phyloP scores from a whole-genome alignment of 768 basidiomycete genomes.

The Melanogaster broomeanus region DNA sequence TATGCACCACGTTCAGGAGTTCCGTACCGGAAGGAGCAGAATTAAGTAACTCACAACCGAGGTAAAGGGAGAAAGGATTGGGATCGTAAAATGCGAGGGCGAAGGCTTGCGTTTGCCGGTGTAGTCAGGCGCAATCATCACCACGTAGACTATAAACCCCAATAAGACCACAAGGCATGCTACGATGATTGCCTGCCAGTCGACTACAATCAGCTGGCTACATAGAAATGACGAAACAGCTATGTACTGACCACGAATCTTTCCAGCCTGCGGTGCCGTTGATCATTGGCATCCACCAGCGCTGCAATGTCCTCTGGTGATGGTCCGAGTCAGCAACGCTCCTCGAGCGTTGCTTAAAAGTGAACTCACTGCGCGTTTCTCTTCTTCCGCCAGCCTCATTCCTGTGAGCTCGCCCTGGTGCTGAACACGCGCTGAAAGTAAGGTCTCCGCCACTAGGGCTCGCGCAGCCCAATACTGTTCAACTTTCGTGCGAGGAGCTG shows the following conservation, averaged over 20 bases:
- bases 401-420: slow-evolving; percentile 53
- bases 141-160: slow-evolving; percentile 19
- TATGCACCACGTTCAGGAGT: background rate
- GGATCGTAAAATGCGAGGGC: slow-evolving; percentile 72
- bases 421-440: slow-evolving; percentile 48
- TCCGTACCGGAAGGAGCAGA: background rate
- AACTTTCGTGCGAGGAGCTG: slow-evolving; percentile 27
- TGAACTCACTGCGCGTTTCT: slow-evolving; percentile 47
- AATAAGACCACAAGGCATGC: slow-evolving; percentile 26
- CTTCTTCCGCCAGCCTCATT: slow-evolving; percentile 42
- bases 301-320: slow-evolving; percentile 44
- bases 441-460: slow-evolving; percentile 63
- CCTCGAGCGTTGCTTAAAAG: background rate
- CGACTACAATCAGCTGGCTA: slow-evolving; percentile 11
- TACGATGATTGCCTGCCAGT: slow-evolving; percentile 11
- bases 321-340: background rate
- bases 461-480: slow-evolving; percentile 73
- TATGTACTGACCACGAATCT: slow-evolving; percentile 51
- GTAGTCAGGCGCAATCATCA: slow-evolving; percentile 16
- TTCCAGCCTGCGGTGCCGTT: slow-evolving; percentile 52
- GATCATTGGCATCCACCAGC: slow-evolving; percentile 44
- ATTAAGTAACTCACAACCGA: slow-evolving; percentile 55
- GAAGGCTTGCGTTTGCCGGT: slow-evolving; percentile 9
- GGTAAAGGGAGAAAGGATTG: slow-evolving; percentile 76
- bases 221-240: background rate